phyloP scores from a whole-genome alignment of 1,284 basidiomycete genomes.

The Microbotryomycetes sp. region DNA sequence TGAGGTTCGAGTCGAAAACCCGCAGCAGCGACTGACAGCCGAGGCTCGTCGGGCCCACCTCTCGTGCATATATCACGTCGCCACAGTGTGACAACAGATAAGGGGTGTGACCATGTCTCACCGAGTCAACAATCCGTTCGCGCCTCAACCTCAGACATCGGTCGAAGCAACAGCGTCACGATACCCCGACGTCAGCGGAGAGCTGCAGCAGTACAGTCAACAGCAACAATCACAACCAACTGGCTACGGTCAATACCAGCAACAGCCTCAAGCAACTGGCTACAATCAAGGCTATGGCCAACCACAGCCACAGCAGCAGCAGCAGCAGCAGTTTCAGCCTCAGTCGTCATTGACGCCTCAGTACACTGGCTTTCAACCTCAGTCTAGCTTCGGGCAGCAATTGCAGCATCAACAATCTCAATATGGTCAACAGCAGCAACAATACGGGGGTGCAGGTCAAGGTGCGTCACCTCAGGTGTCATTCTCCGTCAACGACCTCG shows the following conservation, averaged over 20 bases:
- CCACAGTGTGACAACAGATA: too few species aligned
- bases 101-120: too few species aligned
- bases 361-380: neutral
- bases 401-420: neutral
- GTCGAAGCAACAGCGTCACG: slow-evolving; percentile 14
- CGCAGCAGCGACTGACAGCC: too few species aligned
- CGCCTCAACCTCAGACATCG: neutral
- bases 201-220: slow-evolving; percentile 1
- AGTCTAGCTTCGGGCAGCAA: neutral
- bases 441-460: neutral
- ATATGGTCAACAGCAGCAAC: slow-evolving; percentile 4
- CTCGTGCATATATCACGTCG: too few species aligned
- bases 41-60: too few species aligned
- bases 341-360: too few species aligned
- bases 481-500: slow-evolving; percentile 17
- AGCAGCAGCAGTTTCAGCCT: neutral
- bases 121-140: slow-evolving; percentile 28
- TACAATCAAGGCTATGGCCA: slow-evolving; percentile 4
- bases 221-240: too few species aligned
- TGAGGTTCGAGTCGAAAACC: too few species aligned
- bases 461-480: neutral
- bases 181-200: slow-evolving; percentile 16
- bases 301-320: neutral
- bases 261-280: slow-evolving; percentile 8
- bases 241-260: slow-evolving; percentile 1